Percentiles rank a stretch among this genome's conserved stretches.
These are phyloP conservation scores for Yamadazyma scolyti DNA, from an alignment of 805 yeast genomes.

Conservation along the genomic window DNA sequence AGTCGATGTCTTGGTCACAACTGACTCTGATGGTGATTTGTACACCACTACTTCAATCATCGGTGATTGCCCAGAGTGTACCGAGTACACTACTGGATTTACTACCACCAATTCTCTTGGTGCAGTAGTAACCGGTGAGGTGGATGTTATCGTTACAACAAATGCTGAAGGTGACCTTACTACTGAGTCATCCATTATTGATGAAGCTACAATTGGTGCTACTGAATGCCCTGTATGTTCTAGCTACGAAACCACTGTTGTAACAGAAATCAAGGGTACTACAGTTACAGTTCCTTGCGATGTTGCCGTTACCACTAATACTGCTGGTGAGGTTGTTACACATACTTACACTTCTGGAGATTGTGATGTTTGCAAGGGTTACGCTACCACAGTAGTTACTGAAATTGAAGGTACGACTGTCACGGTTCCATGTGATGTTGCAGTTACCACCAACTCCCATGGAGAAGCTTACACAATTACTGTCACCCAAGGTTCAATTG, in stretches of 20 bases:
- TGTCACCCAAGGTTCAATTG: not conserved
- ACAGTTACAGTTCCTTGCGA: constrained; percentile 16
- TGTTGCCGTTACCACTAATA: constrained; percentile 6
- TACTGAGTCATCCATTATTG: constrained; percentile 9
- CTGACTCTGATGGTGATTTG: not conserved
- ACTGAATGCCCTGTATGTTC: constrained; percentile 6
- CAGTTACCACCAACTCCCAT: constrained; percentile 5
- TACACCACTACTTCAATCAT: constrained; percentile 3
- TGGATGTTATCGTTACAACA: constrained; percentile 14
- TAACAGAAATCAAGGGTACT: constrained; percentile 11
- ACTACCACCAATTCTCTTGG: constrained; percentile 6
- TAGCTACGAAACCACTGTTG: constrained; percentile 8
- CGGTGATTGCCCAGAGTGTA: constrained; percentile 9
- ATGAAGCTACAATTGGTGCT: not conserved
- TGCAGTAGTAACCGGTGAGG: constrained; percentile 2
- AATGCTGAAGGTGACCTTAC: constrained; percentile 12
- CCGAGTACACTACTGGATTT: constrained; percentile 6
- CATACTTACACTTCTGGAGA: constrained; percentile 5
- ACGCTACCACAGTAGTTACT: constrained; percentile 9
- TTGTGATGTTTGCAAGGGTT: constrained; percentile 9
- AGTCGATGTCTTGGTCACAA: not conserved
- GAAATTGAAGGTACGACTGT: constrained; percentile 3
- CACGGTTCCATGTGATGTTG: constrained; percentile 11
- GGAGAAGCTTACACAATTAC: constrained; percentile 4
- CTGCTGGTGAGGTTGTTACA: constrained; percentile 2